phyloP scores from a whole-genome alignment of 2,329 filamentous ascomycete genomes.

The Calcarisporium arbuscula region DNA sequence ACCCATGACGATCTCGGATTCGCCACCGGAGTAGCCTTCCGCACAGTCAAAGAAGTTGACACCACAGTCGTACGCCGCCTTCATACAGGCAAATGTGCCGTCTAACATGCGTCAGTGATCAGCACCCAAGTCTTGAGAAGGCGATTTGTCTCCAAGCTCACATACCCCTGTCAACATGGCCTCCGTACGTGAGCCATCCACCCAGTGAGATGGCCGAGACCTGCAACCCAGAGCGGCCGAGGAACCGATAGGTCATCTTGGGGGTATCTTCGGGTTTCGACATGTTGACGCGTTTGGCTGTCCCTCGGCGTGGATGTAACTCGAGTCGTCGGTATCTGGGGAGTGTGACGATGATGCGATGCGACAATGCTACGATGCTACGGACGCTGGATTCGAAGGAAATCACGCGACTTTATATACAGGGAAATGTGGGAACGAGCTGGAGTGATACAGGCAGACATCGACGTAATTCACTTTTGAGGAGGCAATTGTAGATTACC shows the following conservation, averaged over 20 bases:
- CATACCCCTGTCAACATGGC: conserved; percentile 61
- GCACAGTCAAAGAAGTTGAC: conserved; percentile 60
- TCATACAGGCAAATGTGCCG: conserved; percentile 52
- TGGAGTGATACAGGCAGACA: too few species aligned
- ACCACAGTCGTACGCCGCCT: conserved; percentile 52
- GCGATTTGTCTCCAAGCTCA: too few species aligned
- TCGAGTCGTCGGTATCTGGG: not conserved
- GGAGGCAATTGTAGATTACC: too few species aligned
- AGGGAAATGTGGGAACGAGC: too few species aligned
- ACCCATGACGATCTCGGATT: conserved; percentile 59
- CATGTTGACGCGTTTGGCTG: conserved; percentile 19
- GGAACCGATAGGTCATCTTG: conserved; percentile 64
- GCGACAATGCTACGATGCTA: not conserved
- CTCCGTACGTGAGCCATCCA: conserved; percentile 69
- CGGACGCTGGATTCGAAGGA: not conserved
- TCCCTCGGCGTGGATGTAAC: not conserved
- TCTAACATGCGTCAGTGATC: conserved; percentile 16
- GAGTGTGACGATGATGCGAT: not conserved
- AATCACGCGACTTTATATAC: not conserved
- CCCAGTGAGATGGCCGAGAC: conserved; percentile 68
- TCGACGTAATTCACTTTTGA: too few species aligned
- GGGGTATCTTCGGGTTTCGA: conserved; percentile 35
- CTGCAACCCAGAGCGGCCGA: conserved; percentile 66
- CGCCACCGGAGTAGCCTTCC: conserved; percentile 50
- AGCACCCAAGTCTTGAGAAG: too few species aligned